Evolutionary conservation across 345 rosid species (phyloP).

Genomic region (Euclidium syriacum): DNA sequence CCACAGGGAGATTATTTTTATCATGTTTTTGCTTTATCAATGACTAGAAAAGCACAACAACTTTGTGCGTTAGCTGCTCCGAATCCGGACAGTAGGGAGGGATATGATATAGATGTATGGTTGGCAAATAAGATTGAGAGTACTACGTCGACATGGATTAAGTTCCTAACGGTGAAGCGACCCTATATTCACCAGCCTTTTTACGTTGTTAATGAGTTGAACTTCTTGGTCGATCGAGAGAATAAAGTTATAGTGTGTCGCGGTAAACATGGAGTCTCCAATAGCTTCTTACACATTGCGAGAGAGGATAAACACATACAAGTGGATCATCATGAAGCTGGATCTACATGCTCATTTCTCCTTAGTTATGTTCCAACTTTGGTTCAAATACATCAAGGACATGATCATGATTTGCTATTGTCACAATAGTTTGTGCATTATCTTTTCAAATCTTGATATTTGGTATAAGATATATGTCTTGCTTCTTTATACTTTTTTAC

Average conservation of each 20-base stretch:
- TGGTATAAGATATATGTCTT: no score
- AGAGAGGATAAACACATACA: background rate
- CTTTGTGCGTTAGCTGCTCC: background rate
- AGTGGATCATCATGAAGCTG: background rate
- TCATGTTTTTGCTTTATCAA: background rate
- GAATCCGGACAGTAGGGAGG: no score
- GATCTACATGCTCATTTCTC: background rate
- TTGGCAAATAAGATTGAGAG: background rate
- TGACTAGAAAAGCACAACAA: background rate
- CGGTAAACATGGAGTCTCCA: background rate
- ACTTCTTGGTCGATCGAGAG: background rate
- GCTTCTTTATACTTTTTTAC: no score
- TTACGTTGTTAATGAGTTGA: background rate
- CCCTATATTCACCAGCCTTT: background rate
- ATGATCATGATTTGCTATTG: background rate
- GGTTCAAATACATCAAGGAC: background rate
- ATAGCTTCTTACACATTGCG: background rate
- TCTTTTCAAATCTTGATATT: no score
- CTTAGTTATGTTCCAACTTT: constrained; percentile 1
- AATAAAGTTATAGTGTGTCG: background rate
- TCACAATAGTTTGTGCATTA: background rate
- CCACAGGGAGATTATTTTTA: background rate
- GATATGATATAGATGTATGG: background rate
- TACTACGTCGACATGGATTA: background rate
- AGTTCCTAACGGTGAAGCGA: background rate